A percentile compares a stretch with the other conserved stretches of the same genome.
Conservation (phyloP, 805 yeast genomes). For the Debaryomyces tyrocola region DNA sequence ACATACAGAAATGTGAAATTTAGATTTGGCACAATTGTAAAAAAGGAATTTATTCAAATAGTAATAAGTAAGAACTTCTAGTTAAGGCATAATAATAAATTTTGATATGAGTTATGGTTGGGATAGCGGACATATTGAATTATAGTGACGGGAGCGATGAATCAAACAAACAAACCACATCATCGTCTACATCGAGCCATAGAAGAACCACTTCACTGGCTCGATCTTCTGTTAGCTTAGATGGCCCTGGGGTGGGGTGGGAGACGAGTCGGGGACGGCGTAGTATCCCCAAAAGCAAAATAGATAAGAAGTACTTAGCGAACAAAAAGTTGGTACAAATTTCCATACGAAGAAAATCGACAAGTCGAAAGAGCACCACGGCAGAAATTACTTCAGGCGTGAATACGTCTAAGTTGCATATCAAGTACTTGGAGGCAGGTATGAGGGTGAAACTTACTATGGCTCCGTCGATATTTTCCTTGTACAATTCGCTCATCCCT, state of each 20-base stretch:
- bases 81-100: no score
- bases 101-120: neutral
- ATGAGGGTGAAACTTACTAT: conserved; percentile 49
- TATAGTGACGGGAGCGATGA: neutral
- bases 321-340: conserved; percentile 5
- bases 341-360: conserved; percentile 6
- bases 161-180: no score
- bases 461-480: conserved; percentile 42
- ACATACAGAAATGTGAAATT: no score
- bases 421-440: conserved; percentile 51
- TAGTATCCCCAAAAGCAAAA: conserved; percentile 3
- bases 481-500: conserved; percentile 45
- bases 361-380: neutral
- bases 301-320: conserved; percentile 2
- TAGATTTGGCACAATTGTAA: no score
- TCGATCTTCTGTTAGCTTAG: no score
- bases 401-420: conserved; percentile 30
- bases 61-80: no score
- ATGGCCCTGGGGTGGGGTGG: no score
- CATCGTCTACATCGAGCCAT: no score
- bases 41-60: no score
- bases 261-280: no score
- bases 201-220: no score
- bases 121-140: conserved; percentile 2
- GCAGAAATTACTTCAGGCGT: neutral